Conservation (phyloP, 129 eudicot species). For the Chrysanthemum makinoi region DNA sequence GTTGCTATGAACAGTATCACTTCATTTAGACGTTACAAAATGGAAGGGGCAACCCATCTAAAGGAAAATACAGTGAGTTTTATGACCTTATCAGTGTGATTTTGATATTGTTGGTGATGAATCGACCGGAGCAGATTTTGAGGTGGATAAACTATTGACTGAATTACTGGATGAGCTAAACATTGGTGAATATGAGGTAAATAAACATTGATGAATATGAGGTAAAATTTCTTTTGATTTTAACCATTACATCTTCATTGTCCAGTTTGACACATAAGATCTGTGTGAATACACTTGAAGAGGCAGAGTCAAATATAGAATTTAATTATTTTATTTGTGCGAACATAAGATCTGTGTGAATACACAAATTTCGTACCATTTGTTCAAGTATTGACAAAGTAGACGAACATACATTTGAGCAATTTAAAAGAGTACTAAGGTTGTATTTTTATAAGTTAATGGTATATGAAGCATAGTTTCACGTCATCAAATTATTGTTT, state of each 20-base stretch:
- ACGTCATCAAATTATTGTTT: neutral
- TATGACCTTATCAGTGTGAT: slow-evolving; percentile 67
- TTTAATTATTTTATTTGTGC: too few relatives aligned
- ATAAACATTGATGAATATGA: slow-evolving; percentile 21
- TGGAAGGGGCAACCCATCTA: slow-evolving; percentile 91
- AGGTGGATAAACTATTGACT: slow-evolving; percentile 65
- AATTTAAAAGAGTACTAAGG: too few relatives aligned
- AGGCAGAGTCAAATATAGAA: too few relatives aligned
- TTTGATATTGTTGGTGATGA: slow-evolving; percentile 91
- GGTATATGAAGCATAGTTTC: too few relatives aligned
- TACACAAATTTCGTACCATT: too few relatives aligned
- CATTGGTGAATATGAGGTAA: slow-evolving; percentile 54
- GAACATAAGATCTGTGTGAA: too few relatives aligned
- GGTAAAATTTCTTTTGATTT: slow-evolving; percentile 35
- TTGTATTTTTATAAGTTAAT: too few relatives aligned
- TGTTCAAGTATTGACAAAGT: too few relatives aligned
- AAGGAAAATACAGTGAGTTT: slow-evolving; percentile 94
- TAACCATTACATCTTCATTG: neutral
- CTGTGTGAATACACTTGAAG: too few relatives aligned
- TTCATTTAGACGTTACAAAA: slow-evolving; percentile 81
- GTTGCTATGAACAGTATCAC: slow-evolving; percentile 89
- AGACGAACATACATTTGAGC: too few relatives aligned
- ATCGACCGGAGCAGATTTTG: slow-evolving; percentile 51
- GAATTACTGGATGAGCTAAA: slow-evolving; percentile 75
- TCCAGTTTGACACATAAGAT: neutral